Evolutionary conservation across 1,284 basidiomycete species (phyloP).

Genomic region (Lentinula novae-zelandiae): DNA sequence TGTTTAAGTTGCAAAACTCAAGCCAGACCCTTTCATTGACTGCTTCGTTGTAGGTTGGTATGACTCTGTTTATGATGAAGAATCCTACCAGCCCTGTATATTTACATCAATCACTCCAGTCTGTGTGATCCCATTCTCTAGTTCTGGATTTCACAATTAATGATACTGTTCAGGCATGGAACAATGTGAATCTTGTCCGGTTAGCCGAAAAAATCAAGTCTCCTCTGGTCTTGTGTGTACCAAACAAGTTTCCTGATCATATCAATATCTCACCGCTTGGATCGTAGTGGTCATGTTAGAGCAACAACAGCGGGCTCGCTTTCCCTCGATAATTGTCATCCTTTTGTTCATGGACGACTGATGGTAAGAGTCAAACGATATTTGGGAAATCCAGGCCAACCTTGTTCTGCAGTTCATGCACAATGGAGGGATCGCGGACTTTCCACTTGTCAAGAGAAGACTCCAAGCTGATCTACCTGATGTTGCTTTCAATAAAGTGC

Average conservation of each 20-base stretch:
- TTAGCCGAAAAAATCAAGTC: constrained; percentile 95
- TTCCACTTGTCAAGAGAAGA: constrained; percentile 75
- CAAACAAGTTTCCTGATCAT: background rate
- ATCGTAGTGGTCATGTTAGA: constrained; percentile 78
- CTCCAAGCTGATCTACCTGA: constrained; percentile 77
- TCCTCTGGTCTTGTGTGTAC: constrained; percentile 82
- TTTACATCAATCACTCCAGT: constrained; percentile 96
- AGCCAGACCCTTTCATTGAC: background rate
- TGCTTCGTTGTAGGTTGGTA: constrained; percentile 65
- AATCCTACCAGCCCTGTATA: constrained; percentile 87
- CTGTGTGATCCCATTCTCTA: constrained; percentile 19
- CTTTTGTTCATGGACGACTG: constrained; percentile 82
- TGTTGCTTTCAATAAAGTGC: constrained; percentile 79
- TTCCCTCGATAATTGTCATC: constrained; percentile 93
- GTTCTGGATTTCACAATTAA: constrained; percentile 10
- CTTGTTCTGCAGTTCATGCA: constrained; percentile 80
- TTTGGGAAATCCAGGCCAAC: background rate
- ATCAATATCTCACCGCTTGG: constrained; percentile 1
- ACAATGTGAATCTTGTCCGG: constrained; percentile 85
- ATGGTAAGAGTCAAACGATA: constrained; percentile 55
- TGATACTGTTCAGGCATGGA: constrained; percentile 71
- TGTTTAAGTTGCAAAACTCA: constrained; percentile 19
- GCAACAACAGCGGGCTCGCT: constrained; percentile 85
- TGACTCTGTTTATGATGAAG: constrained; percentile 74
- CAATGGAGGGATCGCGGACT: constrained; percentile 86